Conservation (phyloP, 1,284 basidiomycete genomes). For the Prillingera fragicola region DNA sequence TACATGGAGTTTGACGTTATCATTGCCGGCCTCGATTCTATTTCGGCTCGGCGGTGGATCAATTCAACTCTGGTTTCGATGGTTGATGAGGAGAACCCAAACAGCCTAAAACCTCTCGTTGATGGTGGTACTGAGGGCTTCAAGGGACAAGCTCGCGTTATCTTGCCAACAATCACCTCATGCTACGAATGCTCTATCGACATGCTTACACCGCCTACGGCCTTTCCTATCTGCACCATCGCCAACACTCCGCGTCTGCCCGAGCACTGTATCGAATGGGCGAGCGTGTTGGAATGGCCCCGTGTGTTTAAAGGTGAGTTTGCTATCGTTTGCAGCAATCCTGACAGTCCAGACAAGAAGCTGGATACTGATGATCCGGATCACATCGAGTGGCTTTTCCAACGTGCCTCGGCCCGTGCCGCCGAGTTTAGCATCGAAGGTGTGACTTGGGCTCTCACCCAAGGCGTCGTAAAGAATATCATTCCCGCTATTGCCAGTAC, state of each 20-base stretch:
- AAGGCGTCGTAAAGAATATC: slow-evolving; percentile 99
- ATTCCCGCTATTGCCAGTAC: slow-evolving; percentile 97
- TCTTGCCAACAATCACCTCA: slow-evolving; percentile 88
- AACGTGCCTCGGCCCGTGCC: slow-evolving; percentile 71
- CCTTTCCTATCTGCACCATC: slow-evolving; percentile 98
- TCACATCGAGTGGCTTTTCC: slow-evolving; percentile 91
- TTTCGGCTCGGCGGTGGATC: slow-evolving; percentile 96
- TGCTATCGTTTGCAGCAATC: too few species aligned
- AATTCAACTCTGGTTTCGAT: slow-evolving; percentile 94
- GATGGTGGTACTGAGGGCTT: slow-evolving; percentile 99
- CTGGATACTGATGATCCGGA: slow-evolving; percentile 95
- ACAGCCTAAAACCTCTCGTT: slow-evolving; percentile 94
- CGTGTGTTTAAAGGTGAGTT: slow-evolving; percentile 72
- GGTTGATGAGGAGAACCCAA: slow-evolving; percentile 82
- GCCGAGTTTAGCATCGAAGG: slow-evolving; percentile 93
- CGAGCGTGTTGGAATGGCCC: slow-evolving; percentile 98
- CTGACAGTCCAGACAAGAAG: slow-evolving; percentile 69
- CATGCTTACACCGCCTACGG: slow-evolving; percentile 95
- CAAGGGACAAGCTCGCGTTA: slow-evolving; percentile 96
- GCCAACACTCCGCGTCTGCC: slow-evolving; percentile 97
- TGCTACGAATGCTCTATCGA: slow-evolving; percentile 99
- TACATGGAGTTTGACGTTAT: slow-evolving; percentile 96
- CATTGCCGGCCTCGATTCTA: slow-evolving; percentile 96
- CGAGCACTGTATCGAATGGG: slow-evolving; percentile 99
- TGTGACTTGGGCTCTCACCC: slow-evolving; percentile 94